phyloP scores from a whole-genome alignment of 2,329 filamentous ascomycete genomes.

The Botryosphaeria dothidea region DNA sequence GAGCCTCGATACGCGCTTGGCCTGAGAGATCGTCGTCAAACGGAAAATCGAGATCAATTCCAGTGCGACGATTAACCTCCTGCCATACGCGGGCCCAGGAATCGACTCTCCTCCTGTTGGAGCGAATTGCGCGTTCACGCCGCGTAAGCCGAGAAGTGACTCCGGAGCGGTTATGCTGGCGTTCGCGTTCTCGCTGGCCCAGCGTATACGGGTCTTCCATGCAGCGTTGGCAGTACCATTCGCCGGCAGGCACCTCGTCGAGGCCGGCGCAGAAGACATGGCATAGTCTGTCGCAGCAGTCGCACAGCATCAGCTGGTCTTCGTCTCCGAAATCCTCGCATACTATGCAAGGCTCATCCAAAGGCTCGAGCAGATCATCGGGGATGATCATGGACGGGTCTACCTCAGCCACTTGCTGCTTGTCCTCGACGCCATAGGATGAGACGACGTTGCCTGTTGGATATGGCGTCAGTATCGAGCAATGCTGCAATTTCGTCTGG shows the following conservation, averaged over 20 bases:
- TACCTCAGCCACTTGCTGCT: conserved; percentile 86
- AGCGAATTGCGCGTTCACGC: conserved; percentile 18
- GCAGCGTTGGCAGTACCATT: conserved; percentile 93
- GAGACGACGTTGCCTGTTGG: conserved; percentile 55
- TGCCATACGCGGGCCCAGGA: conserved; percentile 82
- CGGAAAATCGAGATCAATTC: conserved; percentile 81
- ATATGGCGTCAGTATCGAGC: neutral
- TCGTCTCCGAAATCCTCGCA: conserved; percentile 81
- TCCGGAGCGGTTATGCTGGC: conserved; percentile 30
- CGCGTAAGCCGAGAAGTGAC: conserved; percentile 32
- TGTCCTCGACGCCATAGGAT: conserved; percentile 71
- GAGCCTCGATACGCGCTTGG: conserved; percentile 27
- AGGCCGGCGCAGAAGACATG: conserved; percentile 91
- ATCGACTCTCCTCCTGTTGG: conserved; percentile 23
- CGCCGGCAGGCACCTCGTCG: conserved; percentile 70
- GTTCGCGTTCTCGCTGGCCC: conserved; percentile 30
- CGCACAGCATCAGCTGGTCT: conserved; percentile 84
- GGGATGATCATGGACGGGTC: conserved; percentile 79
- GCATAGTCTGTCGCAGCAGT: conserved; percentile 84
- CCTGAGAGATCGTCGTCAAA: conserved; percentile 79
- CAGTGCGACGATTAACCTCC: conserved; percentile 77
- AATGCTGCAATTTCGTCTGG: neutral
- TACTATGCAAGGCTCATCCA: conserved; percentile 71
- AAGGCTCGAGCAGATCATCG: conserved; percentile 56
- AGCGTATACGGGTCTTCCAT: conserved; percentile 40